Evolutionary conservation across 2,329 filamentous ascomycete species (phyloP).

Genomic region (Cyphellophora attinorum): DNA sequence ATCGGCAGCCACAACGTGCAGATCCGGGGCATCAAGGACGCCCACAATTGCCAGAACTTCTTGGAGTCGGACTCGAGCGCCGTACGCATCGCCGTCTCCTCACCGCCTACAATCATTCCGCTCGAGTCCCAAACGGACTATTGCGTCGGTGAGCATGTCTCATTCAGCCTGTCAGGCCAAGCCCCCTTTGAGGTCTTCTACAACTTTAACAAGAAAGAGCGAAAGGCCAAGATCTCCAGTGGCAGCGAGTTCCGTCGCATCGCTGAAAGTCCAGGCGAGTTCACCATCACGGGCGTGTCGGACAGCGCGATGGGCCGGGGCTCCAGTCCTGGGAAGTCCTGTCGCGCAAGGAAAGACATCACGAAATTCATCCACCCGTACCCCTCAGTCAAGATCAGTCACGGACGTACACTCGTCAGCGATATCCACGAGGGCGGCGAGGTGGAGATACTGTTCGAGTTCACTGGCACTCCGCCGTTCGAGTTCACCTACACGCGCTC

Average conservation of each 20-base stretch:
- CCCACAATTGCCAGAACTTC: slow-evolving; percentile 73
- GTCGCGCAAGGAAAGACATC: slow-evolving; percentile 68
- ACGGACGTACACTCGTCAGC: slow-evolving; percentile 67
- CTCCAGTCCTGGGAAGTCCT: too few species aligned
- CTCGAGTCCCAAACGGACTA: slow-evolving; percentile 78
- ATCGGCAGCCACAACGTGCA: slow-evolving; percentile 83
- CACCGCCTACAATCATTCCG: slow-evolving; percentile 82
- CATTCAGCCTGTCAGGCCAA: slow-evolving; percentile 81
- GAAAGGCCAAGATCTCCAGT: slow-evolving; percentile 63
- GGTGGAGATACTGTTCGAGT: slow-evolving; percentile 88
- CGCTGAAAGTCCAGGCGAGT: slow-evolving; percentile 80
- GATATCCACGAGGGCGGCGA: slow-evolving; percentile 97
- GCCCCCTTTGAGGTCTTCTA: slow-evolving; percentile 91
- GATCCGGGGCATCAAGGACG: slow-evolving; percentile 82
- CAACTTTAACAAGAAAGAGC: slow-evolving; percentile 67
- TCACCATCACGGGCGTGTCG: slow-evolving; percentile 75
- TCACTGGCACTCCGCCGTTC: slow-evolving; percentile 90
- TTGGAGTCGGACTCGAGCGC: slow-evolving; percentile 62
- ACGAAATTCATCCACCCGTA: slow-evolving; percentile 81
- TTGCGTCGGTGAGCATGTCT: slow-evolving; percentile 90
- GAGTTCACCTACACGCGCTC: slow-evolving; percentile 95
- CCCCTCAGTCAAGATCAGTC: slow-evolving; percentile 81
- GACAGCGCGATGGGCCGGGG: slow-evolving; percentile 62
- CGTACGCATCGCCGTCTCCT: slow-evolving; percentile 85
- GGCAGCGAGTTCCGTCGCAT: slow-evolving; percentile 71